These are phyloP conservation scores for Phytophthora hybrid DNA, from an alignment of 352 stramenopile genomes.

Conservation along the genomic window DNA sequence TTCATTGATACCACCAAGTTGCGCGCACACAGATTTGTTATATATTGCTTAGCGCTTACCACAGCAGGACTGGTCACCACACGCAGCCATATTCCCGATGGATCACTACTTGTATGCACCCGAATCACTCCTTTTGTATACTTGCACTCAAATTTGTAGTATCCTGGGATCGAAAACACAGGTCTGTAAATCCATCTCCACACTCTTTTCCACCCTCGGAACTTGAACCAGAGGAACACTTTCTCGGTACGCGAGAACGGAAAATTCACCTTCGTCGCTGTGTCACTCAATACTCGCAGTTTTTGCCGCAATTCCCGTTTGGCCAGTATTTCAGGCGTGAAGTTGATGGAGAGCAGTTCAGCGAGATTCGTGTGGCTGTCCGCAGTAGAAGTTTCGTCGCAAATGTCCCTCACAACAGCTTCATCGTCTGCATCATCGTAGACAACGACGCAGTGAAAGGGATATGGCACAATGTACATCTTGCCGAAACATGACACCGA, in stretches of 20 bases:
- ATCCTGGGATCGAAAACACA: not conserved
- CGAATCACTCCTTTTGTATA: constrained; percentile 1
- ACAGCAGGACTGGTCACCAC: not conserved
- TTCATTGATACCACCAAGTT: not conserved
- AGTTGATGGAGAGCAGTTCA: not conserved
- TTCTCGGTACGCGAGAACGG: constrained; percentile 2
- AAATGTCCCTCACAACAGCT: not conserved
- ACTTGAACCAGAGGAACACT: not conserved
- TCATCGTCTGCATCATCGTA: not conserved
- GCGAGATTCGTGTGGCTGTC: not conserved
- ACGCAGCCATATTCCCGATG: not conserved
- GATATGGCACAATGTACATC: not conserved
- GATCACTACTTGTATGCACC: not conserved
- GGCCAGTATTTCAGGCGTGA: not conserved
- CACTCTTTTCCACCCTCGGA: not conserved
- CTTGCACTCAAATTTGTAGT: constrained; percentile 3
- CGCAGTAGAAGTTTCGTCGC: not conserved
- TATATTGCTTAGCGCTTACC: not conserved
- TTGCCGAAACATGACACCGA: constrained; percentile 1
- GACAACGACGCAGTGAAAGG: not conserved
- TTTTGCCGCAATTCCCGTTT: not conserved
- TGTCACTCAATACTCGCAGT: not conserved
- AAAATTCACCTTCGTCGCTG: not conserved
- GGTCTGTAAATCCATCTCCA: not conserved
- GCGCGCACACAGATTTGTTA: not conserved